phyloP scores from a whole-genome alignment of 148 eudicot species.

The Drosera capensis region DNA sequence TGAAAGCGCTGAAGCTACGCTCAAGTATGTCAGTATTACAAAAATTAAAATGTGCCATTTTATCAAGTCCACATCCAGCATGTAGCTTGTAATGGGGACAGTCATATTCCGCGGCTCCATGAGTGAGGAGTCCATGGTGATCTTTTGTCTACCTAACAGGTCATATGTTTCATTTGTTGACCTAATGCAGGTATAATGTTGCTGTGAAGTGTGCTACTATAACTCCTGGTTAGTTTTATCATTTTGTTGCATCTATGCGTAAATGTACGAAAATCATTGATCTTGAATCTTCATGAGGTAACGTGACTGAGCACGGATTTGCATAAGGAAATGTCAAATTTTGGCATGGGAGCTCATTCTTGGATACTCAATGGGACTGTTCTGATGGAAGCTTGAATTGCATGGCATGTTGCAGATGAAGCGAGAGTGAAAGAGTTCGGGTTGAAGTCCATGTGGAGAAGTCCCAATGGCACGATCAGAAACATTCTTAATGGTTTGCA shows the following conservation, averaged over 20 bases:
- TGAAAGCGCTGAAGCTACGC: conserved; percentile 58
- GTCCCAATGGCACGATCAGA: conserved; percentile 78
- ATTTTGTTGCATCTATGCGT: not conserved
- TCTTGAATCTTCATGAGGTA: too few species aligned
- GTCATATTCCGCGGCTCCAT: too few species aligned
- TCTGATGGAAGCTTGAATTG: not conserved
- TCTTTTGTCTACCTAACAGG: not conserved
- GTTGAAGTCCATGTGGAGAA: conserved; percentile 65
- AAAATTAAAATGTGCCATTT: too few species aligned
- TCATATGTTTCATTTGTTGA: not conserved
- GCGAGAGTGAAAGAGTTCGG: conserved; percentile 58
- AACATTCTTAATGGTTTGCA: conserved; percentile 52
- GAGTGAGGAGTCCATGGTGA: not conserved
- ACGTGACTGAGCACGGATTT: not conserved
- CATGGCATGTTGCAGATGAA: conserved; percentile 34
- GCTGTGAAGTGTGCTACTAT: conserved; percentile 76
- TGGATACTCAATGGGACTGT: not conserved
- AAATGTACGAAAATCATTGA: too few species aligned
- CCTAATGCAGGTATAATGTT: conserved; percentile 50
- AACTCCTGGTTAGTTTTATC: conserved; percentile 45
- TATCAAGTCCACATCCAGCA: too few species aligned
- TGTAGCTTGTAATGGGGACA: too few species aligned
- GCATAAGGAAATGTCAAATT: not conserved
- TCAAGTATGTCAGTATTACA: conserved; percentile 53
- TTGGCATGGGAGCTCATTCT: not conserved